Evolutionary conservation across 179 eudicot genomes (phyloP).

Genomic region (Beta corolliflora): DNA sequence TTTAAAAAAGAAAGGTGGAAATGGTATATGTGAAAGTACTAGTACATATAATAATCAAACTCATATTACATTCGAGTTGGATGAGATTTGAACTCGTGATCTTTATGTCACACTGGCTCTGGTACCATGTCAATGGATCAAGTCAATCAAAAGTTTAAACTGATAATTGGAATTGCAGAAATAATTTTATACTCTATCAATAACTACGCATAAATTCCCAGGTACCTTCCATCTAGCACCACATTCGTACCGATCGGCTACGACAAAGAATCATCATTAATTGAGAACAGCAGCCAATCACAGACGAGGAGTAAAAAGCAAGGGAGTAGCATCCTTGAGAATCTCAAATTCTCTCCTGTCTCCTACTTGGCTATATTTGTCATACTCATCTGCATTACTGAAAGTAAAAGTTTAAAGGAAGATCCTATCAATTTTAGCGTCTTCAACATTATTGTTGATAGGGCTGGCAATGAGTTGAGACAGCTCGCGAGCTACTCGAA

Average conservation of each 20-base stretch:
- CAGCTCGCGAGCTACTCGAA: too few species aligned
- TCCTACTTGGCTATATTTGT: conserved; percentile 39
- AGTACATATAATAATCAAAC: too few species aligned
- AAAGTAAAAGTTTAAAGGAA: conserved; percentile 31
- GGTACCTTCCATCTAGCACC: conserved; percentile 69
- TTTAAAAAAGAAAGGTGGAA: too few species aligned
- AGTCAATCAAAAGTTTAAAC: too few species aligned
- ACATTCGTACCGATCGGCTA: conserved; percentile 44
- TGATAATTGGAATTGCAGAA: too few species aligned
- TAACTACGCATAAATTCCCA: conserved; percentile 29
- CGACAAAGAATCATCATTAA: conserved; percentile 23
- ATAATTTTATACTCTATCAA: too few species aligned
- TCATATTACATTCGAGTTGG: too few species aligned
- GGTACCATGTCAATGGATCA: too few species aligned
- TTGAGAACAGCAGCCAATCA: background rate
- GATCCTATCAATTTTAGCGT: conserved; percentile 52
- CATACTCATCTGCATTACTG: conserved; percentile 44
- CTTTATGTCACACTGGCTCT: too few species aligned
- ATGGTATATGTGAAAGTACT: too few species aligned
- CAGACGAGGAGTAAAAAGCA: background rate
- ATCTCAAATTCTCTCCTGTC: conserved; percentile 45
- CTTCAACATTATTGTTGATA: conserved; percentile 36
- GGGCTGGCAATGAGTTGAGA: too few species aligned
- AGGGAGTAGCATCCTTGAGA: conserved; percentile 20
- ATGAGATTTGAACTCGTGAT: too few species aligned